Evolutionary conservation across 345 rosid genomes (phyloP).

Genomic region (Dipteronia dyeriana): DNA sequence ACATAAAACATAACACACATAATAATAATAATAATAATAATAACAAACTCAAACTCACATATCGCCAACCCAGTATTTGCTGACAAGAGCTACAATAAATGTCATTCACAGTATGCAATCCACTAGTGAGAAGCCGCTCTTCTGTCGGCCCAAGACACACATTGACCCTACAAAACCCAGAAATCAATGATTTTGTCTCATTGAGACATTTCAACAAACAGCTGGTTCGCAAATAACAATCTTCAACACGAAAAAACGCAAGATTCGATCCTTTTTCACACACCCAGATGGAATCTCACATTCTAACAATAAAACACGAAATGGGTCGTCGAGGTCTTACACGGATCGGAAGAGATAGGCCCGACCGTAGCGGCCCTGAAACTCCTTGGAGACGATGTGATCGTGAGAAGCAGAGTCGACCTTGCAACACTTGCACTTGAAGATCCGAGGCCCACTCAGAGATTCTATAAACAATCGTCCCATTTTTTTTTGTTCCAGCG

Average conservation of each 20-base stretch:
- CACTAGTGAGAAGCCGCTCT: conserved; percentile 31
- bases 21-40: background rate
- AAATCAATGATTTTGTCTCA: background rate
- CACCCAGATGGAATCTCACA: background rate
- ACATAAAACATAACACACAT: background rate
- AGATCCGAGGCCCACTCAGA: conserved; percentile 38
- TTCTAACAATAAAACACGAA: background rate
- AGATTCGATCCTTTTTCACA: background rate
- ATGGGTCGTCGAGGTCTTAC: conserved; percentile 19
- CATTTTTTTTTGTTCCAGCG: conserved; percentile 20
- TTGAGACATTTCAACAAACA: background rate
- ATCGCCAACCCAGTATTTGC: conserved; percentile 46
- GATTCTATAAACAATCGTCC: conserved; percentile 37
- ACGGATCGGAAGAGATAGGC: conserved; percentile 44
- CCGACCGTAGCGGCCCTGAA: conserved; percentile 44
- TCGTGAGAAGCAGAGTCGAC: conserved; percentile 47
- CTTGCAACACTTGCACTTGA: conserved; percentile 47
- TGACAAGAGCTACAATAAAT: conserved; percentile 51
- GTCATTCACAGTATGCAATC: conserved; percentile 43
- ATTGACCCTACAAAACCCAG: conserved; percentile 37
- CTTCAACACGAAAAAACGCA: background rate
- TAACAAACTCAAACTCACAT: conserved; percentile 31
- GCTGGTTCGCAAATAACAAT: background rate
- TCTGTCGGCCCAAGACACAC: conserved; percentile 38
- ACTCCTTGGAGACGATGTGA: conserved; percentile 45